Base-by-base conservation (phyloP, 208 protist species). In the Crithidia mellificae region DNA sequence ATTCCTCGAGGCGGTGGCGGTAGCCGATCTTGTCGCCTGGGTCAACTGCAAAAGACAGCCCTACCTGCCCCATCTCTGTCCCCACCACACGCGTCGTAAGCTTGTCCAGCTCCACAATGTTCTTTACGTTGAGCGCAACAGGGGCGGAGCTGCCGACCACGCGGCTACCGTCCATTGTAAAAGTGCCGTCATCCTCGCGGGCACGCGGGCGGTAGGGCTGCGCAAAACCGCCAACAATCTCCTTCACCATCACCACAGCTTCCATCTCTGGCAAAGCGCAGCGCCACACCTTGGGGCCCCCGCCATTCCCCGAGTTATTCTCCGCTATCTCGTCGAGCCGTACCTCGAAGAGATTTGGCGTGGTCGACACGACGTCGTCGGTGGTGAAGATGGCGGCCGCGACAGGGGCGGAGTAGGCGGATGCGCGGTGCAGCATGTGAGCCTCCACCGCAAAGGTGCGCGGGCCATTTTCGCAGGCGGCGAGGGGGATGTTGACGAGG, bases 41-140 rank as follows among this genome's bases (percentile, higher is more conserved):
- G 66, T 83, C 75, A 12, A 92, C 90, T 5, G 69, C 54, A 49
- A 92, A 78, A 6, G 81, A 87, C n/a, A 92, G 15, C 4, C 87
- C 86, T 12, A 92, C 75, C 72, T 91, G 90, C 6, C 87, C 90
- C 70, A 92, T 83, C 47, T 80, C 76, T 14, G 82, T 88, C 30
- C 83, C 84, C 9, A 92, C 54, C 20, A 95, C 69, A 20, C 81
- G 78, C 7, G 90, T 91, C 29, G 68, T 63, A 20, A 95, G 65
- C 63, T 95, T 95, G n/a, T 71, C 44, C 14, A 63, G 54, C 70
- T 87, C 74, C 11, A 91, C 78, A 20, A 91, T 57, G 39, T 84
- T 71, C 46, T 69, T 77, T 2, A 82, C 83, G 50, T 81, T 72
- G 22, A 88, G 55, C 5, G 56, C 29, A 29, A 90, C 30, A 3